A percentile compares a stretch with the other conserved stretches of the same genome.
Conservation (phyloP, 2,329 filamentous ascomycete species). For the Aschersonia sp. region DNA sequence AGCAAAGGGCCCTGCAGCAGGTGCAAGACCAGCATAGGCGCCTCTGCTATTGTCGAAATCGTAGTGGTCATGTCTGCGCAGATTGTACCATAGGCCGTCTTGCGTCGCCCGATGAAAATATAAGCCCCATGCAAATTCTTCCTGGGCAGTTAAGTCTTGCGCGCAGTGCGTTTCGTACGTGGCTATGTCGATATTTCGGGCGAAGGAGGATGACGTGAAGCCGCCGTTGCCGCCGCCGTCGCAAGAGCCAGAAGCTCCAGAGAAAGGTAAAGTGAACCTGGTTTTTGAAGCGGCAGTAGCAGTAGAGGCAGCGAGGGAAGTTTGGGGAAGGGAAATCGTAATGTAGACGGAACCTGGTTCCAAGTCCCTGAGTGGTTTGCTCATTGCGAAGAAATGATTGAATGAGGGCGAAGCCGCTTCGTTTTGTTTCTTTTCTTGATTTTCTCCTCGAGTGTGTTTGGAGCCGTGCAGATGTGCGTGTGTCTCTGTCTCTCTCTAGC, state of each 20-base stretch:
- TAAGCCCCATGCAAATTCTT: slow-evolving; percentile 21
- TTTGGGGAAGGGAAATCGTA: neutral
- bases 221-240: no score
- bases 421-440: no score
- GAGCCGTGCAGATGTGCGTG: no score
- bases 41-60: no score
- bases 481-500: no score
- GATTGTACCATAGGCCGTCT: slow-evolving; percentile 13
- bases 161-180: slow-evolving; percentile 9
- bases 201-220: no score
- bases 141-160: slow-evolving; percentile 6
- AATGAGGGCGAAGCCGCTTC: no score
- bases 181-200: slow-evolving; percentile 5
- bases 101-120: slow-evolving; percentile 16
- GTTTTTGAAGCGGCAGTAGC: neutral
- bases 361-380: slow-evolving; percentile 1
- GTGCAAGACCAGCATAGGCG: neutral
- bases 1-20: slow-evolving; percentile 5
- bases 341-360: slow-evolving; percentile 4
- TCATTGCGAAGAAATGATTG: neutral
- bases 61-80: neutral
- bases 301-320: neutral
- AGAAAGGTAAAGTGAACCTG: neutral
- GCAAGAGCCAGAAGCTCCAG: no score
- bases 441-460: no score